Evolutionary conservation across 2,329 filamentous ascomycete species (phyloP), one percentile per base, ranked within the genome.

Genomic region (Trichoderma atroviride): DNA sequence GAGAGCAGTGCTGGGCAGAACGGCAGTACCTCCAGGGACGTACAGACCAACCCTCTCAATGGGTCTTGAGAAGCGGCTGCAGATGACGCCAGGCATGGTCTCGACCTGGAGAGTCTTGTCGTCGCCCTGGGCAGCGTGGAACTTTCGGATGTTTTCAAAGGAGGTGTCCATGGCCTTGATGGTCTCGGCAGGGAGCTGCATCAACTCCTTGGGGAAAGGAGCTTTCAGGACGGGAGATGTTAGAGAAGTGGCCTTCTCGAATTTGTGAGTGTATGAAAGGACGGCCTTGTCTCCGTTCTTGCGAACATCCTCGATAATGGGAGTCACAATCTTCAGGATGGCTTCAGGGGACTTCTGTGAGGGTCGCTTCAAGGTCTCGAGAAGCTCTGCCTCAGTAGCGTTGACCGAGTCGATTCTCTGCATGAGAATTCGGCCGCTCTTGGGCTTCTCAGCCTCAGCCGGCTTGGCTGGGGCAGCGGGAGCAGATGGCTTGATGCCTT

Each of bases 31-130:
- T 69, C 96, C 96, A 7, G 96, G 96, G 19, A 99, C 91, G 80
- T 99, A 99, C 6, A 97, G 85, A 72, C 96, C 96, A n/a, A 99
- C 96, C 47, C 94, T 87, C 81, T 98, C 96, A 72, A 99, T 98
- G 0, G 96, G 91, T 24, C 96, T 87, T 14, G 90, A 90, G 82
- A 99, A 98, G 70, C 96, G 93, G 72, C 93, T 96, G 84, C 96
- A 99, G 33, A 96, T 86, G 4, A 99, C 94, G 37, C 96, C 96
- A 0, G 96, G 96, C 96, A 99, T 99, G 0, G 96, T 99, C 84
- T 98, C 95, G 9, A 99, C 93, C 69, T 89, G 82, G 7, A 99
- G 85, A 2, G 93, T 86, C 79, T 93, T 92, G 31, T 92, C 88
- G 73, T 97, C 93, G 76, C 91, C 91, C 76, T 99, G 96, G 0